Evolutionary conservation across 2,329 filamentous ascomycete species (phyloP).

Genomic region (Aspergillus pseudoglaucus): DNA sequence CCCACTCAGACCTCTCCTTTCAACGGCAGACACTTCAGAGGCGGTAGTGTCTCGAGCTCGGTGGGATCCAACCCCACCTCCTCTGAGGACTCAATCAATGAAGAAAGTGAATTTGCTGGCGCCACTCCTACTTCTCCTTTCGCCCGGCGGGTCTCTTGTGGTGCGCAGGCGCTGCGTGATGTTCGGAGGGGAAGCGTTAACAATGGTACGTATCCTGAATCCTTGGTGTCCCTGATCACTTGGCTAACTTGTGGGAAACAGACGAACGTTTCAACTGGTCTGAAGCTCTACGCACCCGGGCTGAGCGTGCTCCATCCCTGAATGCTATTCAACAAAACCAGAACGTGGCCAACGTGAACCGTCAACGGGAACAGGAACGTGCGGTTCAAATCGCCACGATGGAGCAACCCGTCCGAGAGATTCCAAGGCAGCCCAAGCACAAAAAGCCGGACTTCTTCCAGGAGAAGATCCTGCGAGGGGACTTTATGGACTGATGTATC

Average conservation of each 20-base stretch:
- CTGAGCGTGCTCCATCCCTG: slow-evolving; percentile 63
- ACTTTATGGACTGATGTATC: slow-evolving; percentile 78
- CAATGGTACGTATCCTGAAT: slow-evolving; percentile 53
- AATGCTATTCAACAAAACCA: slow-evolving; percentile 25
- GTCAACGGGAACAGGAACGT: slow-evolving; percentile 28
- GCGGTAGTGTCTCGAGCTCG: slow-evolving; percentile 63
- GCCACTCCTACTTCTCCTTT: slow-evolving; percentile 60
- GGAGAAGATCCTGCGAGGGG: slow-evolving; percentile 93
- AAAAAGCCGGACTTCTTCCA: slow-evolving; percentile 88
- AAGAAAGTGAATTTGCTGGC: slow-evolving; percentile 61
- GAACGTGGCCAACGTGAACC: slow-evolving; percentile 40
- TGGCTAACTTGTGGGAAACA: slow-evolving; percentile 45
- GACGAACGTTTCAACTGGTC: slow-evolving; percentile 96
- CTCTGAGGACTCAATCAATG: slow-evolving; percentile 43
- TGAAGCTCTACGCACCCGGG: slow-evolving; percentile 86
- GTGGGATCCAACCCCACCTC: slow-evolving; percentile 38
- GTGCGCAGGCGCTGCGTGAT: slow-evolving; percentile 69
- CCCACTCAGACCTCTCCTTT: slow-evolving; percentile 51
- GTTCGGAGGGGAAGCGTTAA: slow-evolving; percentile 60
- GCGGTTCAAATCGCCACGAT: slow-evolving; percentile 30
- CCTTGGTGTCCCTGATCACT: slow-evolving; percentile 10
- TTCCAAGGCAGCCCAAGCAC: slow-evolving; percentile 43
- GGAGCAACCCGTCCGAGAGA: slow-evolving; percentile 48
- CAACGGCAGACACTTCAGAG: slow-evolving; percentile 49
- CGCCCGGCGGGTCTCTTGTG: slow-evolving; percentile 81